These are phyloP conservation scores for Aristolochia fimbriata DNA, from an alignment of 164 flowering plant species.

Conservation along the genomic window DNA sequence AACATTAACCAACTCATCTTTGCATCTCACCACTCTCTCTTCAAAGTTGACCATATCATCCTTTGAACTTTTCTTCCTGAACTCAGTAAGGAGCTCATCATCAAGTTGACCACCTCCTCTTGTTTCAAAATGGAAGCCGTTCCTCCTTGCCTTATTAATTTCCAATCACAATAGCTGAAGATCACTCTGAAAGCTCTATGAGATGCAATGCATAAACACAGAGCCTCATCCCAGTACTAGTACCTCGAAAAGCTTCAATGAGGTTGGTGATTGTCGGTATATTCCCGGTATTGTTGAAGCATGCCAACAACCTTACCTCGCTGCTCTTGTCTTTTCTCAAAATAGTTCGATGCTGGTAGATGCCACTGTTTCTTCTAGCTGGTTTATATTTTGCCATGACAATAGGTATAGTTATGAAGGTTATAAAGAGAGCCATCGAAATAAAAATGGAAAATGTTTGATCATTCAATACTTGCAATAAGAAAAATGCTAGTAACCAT, in stretches of 20 bases:
- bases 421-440: slow-evolving; percentile 70
- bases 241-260: slow-evolving; percentile 53
- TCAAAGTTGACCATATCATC: slow-evolving; percentile 2
- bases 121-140: slow-evolving; percentile 65
- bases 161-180: slow-evolving; percentile 66
- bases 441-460: slow-evolving; percentile 69
- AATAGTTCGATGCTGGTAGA: slow-evolving; percentile 21
- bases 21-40: slow-evolving; percentile 20
- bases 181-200: slow-evolving; percentile 59
- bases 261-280: slow-evolving; percentile 50
- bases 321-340: slow-evolving; percentile 9
- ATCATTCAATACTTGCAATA: slow-evolving; percentile 56
- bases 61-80: background rate
- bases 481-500: no score
- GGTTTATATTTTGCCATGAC: slow-evolving; percentile 50
- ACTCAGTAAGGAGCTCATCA: slow-evolving; percentile 10
- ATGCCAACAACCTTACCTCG: slow-evolving; percentile 39
- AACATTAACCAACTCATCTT: slow-evolving; percentile 9
- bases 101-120: slow-evolving; percentile 12
- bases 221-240: slow-evolving; percentile 25
- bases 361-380: slow-evolving; percentile 5
- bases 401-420: slow-evolving; percentile 63
- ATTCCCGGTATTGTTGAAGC: slow-evolving; percentile 42
- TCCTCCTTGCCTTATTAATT: slow-evolving; percentile 53
- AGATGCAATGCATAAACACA: slow-evolving; percentile 58